phyloP scores from a whole-genome alignment of 306 rosid genomes.

The Hippophae tibetana region DNA sequence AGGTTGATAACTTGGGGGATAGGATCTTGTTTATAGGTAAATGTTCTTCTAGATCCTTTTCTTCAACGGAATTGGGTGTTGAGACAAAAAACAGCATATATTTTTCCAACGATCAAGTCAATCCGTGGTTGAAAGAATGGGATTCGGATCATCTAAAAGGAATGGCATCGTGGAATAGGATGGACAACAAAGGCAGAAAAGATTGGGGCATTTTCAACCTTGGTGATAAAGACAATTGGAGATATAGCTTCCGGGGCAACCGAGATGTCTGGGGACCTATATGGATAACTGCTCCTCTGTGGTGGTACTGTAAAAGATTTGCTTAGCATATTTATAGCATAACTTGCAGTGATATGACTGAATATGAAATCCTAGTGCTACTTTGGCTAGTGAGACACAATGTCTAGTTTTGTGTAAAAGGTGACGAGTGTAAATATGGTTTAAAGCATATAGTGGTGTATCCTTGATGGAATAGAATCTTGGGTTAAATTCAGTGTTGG shows the following conservation, averaged over 20 bases:
- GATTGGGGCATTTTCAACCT: constrained; percentile 50
- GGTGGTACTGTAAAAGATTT: constrained; percentile 47
- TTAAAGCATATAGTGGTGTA: too few relatives aligned
- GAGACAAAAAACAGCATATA: constrained; percentile 27
- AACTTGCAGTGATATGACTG: not conserved
- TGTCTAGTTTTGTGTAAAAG: too few relatives aligned
- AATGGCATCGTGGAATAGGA: constrained; percentile 23
- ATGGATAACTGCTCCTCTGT: constrained; percentile 53
- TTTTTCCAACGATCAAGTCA: constrained; percentile 39
- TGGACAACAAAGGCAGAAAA: constrained; percentile 20
- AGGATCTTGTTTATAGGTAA: constrained; percentile 42
- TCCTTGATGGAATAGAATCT: too few relatives aligned
- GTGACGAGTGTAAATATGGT: too few relatives aligned
- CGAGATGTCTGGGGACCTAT: constrained; percentile 35
- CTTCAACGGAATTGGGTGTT: constrained; percentile 36
- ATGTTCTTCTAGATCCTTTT: constrained; percentile 43
- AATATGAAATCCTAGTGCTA: not conserved
- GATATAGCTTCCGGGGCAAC: constrained; percentile 38
- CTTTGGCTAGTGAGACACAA: not conserved
- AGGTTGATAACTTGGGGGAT: constrained; percentile 32
- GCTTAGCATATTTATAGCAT: not conserved
- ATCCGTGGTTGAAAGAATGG: constrained; percentile 75
- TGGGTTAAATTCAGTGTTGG: too few relatives aligned
- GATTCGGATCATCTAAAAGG: constrained; percentile 42
- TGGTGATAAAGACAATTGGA: constrained; percentile 6